Base-by-base conservation (phyloP, 139 green algal species). In the Chlamydomonas asymmetrica region DNA sequence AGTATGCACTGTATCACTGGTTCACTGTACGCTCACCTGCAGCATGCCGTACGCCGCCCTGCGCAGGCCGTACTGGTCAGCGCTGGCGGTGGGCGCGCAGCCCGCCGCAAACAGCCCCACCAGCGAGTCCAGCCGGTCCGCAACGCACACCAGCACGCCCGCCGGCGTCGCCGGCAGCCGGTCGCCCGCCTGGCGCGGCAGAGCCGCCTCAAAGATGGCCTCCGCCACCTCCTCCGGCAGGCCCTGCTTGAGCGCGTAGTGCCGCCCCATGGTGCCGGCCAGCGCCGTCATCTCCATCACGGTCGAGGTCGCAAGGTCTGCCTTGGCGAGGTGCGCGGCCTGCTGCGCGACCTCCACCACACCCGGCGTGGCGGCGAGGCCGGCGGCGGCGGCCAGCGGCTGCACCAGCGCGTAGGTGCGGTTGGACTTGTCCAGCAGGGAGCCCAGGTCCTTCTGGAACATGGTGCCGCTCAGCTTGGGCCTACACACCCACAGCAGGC, bases 251-350 rank as follows among this genome's bases (percentile, higher is more conserved):
- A 70, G 31, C 0, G 81, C 81, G 43, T 83, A 87, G 72, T 87
- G 81, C 4, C 82, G 71, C 9, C 96, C 96, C 94, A 99, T 99
- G 34, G 85, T 89, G 59, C 97, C 97, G 29, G 96, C 97, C 40
- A 99, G 88, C 7, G 89, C 89, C 2, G 96, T 99, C 89, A 99
- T 98, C 79, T 99, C 97, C 37, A 85, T 98, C 13, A 99, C 97
- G 29, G 95, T 92, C 10, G 78, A 75, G 0, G 94, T 98, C 0
- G 93, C 95, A 35, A 99, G 89, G 82, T 99, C 97, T 20, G 92
- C 92, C 56, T 91, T 92, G 35, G 85, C 86, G n/a, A 98, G 85
- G 13, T 73, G 57, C 6, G 92, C 91, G 22, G 95, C 95, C 45
- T 84, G 52, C 25, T 59, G 20, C 0, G 90, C 89, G 16, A 82